These are phyloP conservation scores for Cairneyella variabilis DNA, from an alignment of 495 filamentous ascomycete genomes.

Conservation along the genomic window DNA sequence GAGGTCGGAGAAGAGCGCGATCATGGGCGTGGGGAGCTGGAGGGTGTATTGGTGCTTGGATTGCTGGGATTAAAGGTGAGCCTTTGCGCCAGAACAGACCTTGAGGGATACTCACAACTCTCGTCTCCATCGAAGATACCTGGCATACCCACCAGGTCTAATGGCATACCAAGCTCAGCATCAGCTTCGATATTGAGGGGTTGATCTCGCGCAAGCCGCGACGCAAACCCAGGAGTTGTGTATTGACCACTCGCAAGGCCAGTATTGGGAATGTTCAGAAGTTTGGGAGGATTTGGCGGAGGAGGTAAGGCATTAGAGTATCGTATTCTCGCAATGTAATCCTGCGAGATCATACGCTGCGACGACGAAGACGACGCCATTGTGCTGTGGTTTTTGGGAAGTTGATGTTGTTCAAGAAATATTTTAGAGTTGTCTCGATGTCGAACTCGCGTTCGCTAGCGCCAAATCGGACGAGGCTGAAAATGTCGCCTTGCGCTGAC, in stretches of 20 bases:
- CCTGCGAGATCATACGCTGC: slow-evolving; percentile 75
- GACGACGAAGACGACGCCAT: slow-evolving; percentile 45
- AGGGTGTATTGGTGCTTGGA: slow-evolving; percentile 67
- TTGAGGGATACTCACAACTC: slow-evolving; percentile 62
- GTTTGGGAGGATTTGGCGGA: slow-evolving; percentile 88
- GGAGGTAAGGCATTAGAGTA: slow-evolving; percentile 94
- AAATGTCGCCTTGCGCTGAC: neutral
- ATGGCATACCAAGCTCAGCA: slow-evolving; percentile 94
- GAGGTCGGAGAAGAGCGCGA: slow-evolving; percentile 71
- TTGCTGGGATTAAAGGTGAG: slow-evolving; percentile 52
- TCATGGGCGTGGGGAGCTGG: slow-evolving; percentile 77
- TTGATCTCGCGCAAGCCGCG: slow-evolving; percentile 82
- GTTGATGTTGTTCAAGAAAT: neutral
- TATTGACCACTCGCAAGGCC: slow-evolving; percentile 79
- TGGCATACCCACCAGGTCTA: slow-evolving; percentile 92
- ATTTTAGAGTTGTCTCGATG: slow-evolving; percentile 1
- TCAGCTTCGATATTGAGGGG: slow-evolving; percentile 95
- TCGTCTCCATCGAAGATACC: slow-evolving; percentile 94
- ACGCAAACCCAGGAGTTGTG: slow-evolving; percentile 81
- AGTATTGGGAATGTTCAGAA: slow-evolving; percentile 91
- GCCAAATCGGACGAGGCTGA: slow-evolving; percentile 13
- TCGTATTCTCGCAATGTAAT: slow-evolving; percentile 91
- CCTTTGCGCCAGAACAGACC: slow-evolving; percentile 1
- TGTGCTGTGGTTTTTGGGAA: neutral
- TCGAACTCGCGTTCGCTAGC: neutral